phyloP scores from a whole-genome alignment of 257 asterid genomes.

The Cordia subcordata region DNA sequence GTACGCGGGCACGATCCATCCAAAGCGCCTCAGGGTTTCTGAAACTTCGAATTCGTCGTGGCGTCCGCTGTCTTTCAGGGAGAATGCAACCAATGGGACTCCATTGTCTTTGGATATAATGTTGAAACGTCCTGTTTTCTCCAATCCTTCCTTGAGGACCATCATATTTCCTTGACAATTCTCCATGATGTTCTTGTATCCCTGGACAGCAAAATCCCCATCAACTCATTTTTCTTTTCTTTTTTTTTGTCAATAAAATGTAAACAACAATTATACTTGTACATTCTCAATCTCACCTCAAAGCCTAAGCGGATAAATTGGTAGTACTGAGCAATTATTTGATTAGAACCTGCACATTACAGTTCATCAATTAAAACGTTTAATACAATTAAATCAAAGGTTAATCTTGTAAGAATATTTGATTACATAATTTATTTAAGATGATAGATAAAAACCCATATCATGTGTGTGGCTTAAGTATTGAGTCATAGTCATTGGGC shows the following conservation, averaged over 20 bases:
- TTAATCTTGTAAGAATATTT: too few relatives aligned
- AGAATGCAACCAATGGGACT: slow-evolving; percentile 80
- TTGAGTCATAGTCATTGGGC: too few relatives aligned
- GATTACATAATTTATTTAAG: too few relatives aligned
- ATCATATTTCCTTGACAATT: slow-evolving; percentile 75
- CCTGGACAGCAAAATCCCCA: slow-evolving; percentile 25
- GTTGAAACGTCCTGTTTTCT: slow-evolving; percentile 63
- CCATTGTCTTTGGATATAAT: slow-evolving; percentile 80
- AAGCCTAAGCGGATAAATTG: slow-evolving; percentile 75
- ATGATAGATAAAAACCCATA: too few relatives aligned
- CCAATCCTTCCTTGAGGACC: slow-evolving; percentile 62
- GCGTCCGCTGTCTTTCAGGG: slow-evolving; percentile 65
- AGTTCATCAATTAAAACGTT: neutral
- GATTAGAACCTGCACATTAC: slow-evolving; percentile 64
- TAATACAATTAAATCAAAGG: too few relatives aligned
- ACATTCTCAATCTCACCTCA: slow-evolving; percentile 41
- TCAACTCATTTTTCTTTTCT: neutral
- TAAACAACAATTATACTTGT: neutral
- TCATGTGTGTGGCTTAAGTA: too few relatives aligned
- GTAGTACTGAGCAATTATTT: slow-evolving; percentile 85
- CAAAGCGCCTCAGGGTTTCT: slow-evolving; percentile 61
- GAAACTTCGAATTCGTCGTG: slow-evolving; percentile 81
- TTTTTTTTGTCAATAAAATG: neutral
- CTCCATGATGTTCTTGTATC: slow-evolving; percentile 73
- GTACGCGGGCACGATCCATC: slow-evolving; percentile 93